Evolutionary conservation across 108 stramenopile species (phyloP).

Genomic region (Cyclotella choctawhatcheeana): DNA sequence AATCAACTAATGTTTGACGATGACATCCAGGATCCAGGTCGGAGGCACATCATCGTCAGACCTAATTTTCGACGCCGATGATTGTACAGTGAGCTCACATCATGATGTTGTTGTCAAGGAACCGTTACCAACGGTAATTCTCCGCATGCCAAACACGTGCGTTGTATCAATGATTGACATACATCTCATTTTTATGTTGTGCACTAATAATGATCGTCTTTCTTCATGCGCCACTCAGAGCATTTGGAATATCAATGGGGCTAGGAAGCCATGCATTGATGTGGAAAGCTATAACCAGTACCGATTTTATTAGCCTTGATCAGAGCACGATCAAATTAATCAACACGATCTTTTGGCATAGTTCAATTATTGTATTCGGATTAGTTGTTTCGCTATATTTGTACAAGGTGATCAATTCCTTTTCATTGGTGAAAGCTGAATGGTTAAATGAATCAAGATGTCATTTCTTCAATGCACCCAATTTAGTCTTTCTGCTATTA

Average conservation of each 20-base stretch:
- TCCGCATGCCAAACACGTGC: neutral
- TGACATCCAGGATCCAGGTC: no score
- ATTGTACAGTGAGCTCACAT: no score
- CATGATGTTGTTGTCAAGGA: no score
- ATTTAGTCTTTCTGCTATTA: slow-evolving; percentile 22
- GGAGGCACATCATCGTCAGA: no score
- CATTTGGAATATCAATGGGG: slow-evolving; percentile 47
- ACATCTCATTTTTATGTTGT: neutral
- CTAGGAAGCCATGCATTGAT: slow-evolving; percentile 31
- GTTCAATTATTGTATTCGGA: neutral
- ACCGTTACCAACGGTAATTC: neutral
- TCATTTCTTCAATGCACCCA: slow-evolving; percentile 40
- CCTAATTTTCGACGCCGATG: no score
- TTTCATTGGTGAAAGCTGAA: slow-evolving; percentile 16
- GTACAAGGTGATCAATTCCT: slow-evolving; percentile 7
- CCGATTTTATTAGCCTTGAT: slow-evolving; percentile 11
- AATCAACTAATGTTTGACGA: no score
- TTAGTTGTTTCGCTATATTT: neutral
- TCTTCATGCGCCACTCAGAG: neutral
- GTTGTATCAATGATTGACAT: no score
- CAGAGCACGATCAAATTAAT: neutral
- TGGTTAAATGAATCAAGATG: slow-evolving; percentile 22
- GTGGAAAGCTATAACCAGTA: slow-evolving; percentile 10
- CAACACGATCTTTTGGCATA: slow-evolving; percentile 21
- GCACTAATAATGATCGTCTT: neutral